Evolutionary conservation across 495 filamentous ascomycete species (phyloP).

Genomic region (Aspergillus haitiensis): DNA sequence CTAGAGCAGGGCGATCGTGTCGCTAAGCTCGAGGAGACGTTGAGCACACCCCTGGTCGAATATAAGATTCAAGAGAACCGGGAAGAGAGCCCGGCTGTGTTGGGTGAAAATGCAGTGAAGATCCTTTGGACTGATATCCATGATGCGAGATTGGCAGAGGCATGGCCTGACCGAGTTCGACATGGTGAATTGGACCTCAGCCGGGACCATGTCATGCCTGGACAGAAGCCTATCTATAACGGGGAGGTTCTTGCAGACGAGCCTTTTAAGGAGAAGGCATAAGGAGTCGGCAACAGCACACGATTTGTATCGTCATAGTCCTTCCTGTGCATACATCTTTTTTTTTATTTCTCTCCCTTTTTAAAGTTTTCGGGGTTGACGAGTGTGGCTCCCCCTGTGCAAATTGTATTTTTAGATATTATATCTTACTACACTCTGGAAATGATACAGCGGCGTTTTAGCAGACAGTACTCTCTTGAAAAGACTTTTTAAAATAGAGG

Average conservation of each 20-base stretch:
- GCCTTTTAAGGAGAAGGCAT: constrained; percentile 45
- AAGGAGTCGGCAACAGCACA: background rate
- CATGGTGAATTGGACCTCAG: constrained; percentile 54
- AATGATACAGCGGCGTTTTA: constrained; percentile 43
- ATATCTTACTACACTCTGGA: constrained; percentile 43
- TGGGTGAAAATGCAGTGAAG: constrained; percentile 41
- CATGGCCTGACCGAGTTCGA: constrained; percentile 68
- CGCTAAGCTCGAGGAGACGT: constrained; percentile 30
- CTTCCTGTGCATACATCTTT: constrained; percentile 15
- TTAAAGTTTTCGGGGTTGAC: background rate
- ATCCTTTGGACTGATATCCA: constrained; percentile 70
- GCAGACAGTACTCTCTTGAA: constrained; percentile 21
- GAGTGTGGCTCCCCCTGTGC: constrained; percentile 18
- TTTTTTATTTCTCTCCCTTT: constrained; percentile 19
- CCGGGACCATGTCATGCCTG: constrained; percentile 40
- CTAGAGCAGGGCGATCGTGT: constrained; percentile 36
- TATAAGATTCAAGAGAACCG: constrained; percentile 36
- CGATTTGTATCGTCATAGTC: constrained; percentile 12
- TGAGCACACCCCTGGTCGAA: constrained; percentile 29
- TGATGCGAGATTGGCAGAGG: constrained; percentile 63
- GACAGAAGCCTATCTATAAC: constrained; percentile 29
- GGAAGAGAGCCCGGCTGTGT: constrained; percentile 32
- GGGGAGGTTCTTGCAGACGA: constrained; percentile 43
- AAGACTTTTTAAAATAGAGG: constrained; percentile 1
- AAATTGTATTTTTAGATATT: constrained; percentile 63